Percentiles rank a stretch among this genome's conserved stretches.
These are phyloP conservation scores for Wickerhamomyces sydowiorum DNA, from an alignment of 805 yeast species.

Conservation along the genomic window DNA sequence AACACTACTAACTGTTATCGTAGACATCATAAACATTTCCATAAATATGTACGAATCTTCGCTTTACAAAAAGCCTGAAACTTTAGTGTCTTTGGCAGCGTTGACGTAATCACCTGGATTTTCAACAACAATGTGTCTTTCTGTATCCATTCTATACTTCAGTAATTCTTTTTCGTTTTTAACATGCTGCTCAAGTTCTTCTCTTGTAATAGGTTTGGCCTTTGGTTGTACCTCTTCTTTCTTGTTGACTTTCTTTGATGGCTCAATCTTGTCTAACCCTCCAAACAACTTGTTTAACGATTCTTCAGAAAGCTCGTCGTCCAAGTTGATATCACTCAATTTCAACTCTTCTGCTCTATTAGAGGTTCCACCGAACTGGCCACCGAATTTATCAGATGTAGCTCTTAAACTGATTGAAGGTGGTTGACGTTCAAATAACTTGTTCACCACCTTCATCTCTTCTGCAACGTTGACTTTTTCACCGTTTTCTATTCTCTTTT, in stretches of 20 bases:
- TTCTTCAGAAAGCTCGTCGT: constrained; percentile 7
- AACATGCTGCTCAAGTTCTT: constrained; percentile 24
- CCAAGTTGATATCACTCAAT: neutral
- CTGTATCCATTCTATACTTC: constrained; percentile 26
- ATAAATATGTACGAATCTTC: neutral
- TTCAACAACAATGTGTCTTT: constrained; percentile 30
- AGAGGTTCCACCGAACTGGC: neutral
- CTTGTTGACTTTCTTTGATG: constrained; percentile 6
- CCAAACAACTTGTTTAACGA: constrained; percentile 16
- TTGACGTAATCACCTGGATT: constrained; percentile 33
- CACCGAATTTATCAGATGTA: constrained; percentile 3
- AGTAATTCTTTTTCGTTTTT: constrained; percentile 22
- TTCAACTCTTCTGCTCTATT: neutral
- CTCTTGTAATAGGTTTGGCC: constrained; percentile 8
- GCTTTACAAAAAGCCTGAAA: constrained; percentile 29
- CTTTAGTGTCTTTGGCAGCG: constrained; percentile 31
- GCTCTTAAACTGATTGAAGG: neutral
- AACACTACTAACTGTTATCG: too few species aligned
- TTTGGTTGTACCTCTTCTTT: constrained; percentile 16
- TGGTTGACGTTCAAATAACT: constrained; percentile 20
- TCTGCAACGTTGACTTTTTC: constrained; percentile 31
- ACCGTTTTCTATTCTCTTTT: constrained; percentile 31
- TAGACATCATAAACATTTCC: neutral
- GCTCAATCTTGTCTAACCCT: too few species aligned
- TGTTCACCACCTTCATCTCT: constrained; percentile 34